phyloP scores from a whole-genome alignment of 1,139 yeast species.

The Eremothecium sinecaudum region DNA sequence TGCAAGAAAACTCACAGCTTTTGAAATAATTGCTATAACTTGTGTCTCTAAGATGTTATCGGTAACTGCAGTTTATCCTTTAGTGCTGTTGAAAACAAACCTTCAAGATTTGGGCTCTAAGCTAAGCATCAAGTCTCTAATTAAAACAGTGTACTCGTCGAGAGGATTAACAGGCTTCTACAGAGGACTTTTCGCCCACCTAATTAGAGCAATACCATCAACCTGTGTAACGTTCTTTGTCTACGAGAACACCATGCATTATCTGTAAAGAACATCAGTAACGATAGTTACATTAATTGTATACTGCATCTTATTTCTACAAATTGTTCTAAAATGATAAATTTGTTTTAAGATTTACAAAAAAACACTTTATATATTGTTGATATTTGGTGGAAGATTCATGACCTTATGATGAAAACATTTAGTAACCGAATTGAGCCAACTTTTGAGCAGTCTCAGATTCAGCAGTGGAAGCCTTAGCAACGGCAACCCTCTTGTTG shows the following conservation, averaged over 20 bases:
- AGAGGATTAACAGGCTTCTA: slow-evolving; percentile 60
- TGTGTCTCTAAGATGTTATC: slow-evolving; percentile 63
- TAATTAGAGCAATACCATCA: slow-evolving; percentile 60
- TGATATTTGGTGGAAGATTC: slow-evolving; percentile 7
- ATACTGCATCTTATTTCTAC: no score
- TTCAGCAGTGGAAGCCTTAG: slow-evolving; percentile 58
- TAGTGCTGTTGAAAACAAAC: slow-evolving; percentile 73
- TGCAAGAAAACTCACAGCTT: slow-evolving; percentile 35
- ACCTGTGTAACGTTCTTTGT: slow-evolving; percentile 62
- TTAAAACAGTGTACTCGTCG: slow-evolving; percentile 33
- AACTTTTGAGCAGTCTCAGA: slow-evolving; percentile 73
- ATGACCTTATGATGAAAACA: slow-evolving; percentile 19
- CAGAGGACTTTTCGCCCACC: slow-evolving; percentile 58
- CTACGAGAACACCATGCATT: slow-evolving; percentile 40
- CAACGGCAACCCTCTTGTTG: slow-evolving; percentile 82
- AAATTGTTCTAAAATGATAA: not conserved
- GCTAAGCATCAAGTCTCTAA: slow-evolving; percentile 39
- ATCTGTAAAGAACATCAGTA: slow-evolving; percentile 4
- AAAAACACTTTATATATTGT: slow-evolving; percentile 8
- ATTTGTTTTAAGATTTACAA: slow-evolving; percentile 11
- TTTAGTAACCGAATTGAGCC: slow-evolving; percentile 79
- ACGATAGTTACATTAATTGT: slow-evolving; percentile 11
- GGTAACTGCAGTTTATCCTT: slow-evolving; percentile 65
- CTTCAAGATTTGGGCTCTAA: slow-evolving; percentile 47
- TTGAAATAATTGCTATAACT: slow-evolving; percentile 55